These are phyloP conservation scores for Suillus cothurnatus DNA, from an alignment of 768 basidiomycete species.

Conservation along the genomic window DNA sequence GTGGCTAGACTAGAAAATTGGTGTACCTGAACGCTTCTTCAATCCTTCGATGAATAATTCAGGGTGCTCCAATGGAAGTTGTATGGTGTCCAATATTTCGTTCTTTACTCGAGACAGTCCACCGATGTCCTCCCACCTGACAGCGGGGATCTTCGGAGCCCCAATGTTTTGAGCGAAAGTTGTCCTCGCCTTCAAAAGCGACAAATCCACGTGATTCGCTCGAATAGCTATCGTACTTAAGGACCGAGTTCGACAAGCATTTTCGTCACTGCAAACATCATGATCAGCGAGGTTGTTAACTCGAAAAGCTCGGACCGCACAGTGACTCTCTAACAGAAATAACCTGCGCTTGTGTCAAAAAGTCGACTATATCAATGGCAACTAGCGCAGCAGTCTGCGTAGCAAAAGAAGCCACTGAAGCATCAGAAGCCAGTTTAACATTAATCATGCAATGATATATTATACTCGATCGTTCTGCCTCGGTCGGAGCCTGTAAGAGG, in stretches of 20 bases:
- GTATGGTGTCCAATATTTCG: constrained; percentile 95
- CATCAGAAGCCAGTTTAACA: constrained; percentile 65
- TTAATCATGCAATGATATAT: constrained; percentile 52
- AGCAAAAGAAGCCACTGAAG: constrained; percentile 71
- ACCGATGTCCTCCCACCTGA: constrained; percentile 97
- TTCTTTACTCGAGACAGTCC: constrained; percentile 85
- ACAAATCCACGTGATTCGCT: constrained; percentile 68
- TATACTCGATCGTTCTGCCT: constrained; percentile 59
- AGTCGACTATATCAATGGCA: constrained; percentile 74
- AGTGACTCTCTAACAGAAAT: constrained; percentile 39
- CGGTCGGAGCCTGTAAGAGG: constrained; percentile 69
- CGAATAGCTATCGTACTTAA: constrained; percentile 4
- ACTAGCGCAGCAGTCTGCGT: constrained; percentile 90
- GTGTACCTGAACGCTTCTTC: constrained; percentile 90
- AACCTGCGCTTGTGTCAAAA: constrained; percentile 61
- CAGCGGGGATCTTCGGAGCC: constrained; percentile 94
- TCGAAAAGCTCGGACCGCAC: not conserved
- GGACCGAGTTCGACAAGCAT: not conserved
- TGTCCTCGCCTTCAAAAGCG: constrained; percentile 69
- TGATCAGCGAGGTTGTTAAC: not conserved
- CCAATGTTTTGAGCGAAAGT: constrained; percentile 92
- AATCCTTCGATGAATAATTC: constrained; percentile 88
- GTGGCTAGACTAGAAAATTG: not conserved
- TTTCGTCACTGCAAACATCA: not conserved
- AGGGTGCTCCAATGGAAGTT: constrained; percentile 87